Percentiles rank a stretch among this genome's conserved stretches.
Conservation (phyloP, 1,139 yeast species). For the Kodamaea derodonti region DNA sequence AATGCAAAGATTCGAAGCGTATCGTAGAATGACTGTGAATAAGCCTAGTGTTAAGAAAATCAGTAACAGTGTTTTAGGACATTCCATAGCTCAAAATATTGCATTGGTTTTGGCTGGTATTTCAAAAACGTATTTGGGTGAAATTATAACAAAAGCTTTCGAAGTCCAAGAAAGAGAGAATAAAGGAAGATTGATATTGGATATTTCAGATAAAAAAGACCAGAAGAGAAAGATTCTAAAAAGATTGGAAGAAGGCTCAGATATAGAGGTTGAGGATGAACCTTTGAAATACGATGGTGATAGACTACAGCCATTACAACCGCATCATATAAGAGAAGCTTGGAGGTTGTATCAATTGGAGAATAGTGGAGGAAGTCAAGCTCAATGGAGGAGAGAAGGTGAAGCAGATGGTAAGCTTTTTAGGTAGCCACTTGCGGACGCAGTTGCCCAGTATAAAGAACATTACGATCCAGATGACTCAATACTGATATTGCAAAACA, state of each 20-base stretch:
- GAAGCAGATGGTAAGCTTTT: constrained; percentile 68
- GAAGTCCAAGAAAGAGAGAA: constrained; percentile 58
- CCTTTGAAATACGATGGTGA: constrained; percentile 39
- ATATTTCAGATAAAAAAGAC: constrained; percentile 34
- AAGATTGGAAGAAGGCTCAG: constrained; percentile 28
- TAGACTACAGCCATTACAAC: constrained; percentile 59
- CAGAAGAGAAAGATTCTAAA: constrained; percentile 27
- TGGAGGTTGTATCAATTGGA: constrained; percentile 73
- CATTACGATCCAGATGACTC: too few species aligned
- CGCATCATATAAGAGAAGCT: constrained; percentile 86
- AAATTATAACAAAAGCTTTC: constrained; percentile 76
- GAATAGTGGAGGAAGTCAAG: constrained; percentile 59
- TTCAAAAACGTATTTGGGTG: constrained; percentile 85
- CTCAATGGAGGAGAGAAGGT: constrained; percentile 71
- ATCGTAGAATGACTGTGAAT: constrained; percentile 77
- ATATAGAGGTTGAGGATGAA: constrained; percentile 27
- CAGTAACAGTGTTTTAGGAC: constrained; percentile 76
- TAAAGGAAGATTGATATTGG: constrained; percentile 38
- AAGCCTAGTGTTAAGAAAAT: constrained; percentile 77
- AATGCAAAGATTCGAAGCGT: constrained; percentile 83
- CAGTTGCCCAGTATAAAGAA: too few species aligned
- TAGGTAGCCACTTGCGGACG: too few species aligned
- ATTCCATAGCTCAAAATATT: constrained; percentile 77
- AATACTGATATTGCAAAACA: too few species aligned
- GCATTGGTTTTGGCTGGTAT: constrained; percentile 84